Base-by-base conservation (phyloP, 208 protist genomes). In the Sergeia podlipaevii region DNA sequence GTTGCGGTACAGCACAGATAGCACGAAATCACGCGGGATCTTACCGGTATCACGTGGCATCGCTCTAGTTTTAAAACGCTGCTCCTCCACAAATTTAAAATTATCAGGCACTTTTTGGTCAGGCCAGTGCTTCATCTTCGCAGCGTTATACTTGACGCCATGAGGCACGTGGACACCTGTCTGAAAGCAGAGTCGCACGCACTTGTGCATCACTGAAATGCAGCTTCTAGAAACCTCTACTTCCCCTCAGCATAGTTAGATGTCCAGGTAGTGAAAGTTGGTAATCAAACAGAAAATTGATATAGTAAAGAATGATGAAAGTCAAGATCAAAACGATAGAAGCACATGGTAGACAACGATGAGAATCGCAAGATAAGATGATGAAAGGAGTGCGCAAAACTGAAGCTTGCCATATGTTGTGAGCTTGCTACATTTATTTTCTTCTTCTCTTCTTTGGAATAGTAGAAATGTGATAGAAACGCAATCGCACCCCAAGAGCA, bases 1-100 rank as follows among this genome's bases (percentile, higher is more conserved):
- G 58, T 92, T 67, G 27, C 76, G 84, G 66, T 93, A 96, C 30
- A 96, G 77, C 41, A 96, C 85, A 24, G 80, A 84, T 13, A 96
- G 76, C 8, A 96, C 53, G 66, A 96, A 96, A 54, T 93, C 74
- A 36, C 80, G 77, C 4, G 89, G 80, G 10, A 93, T 91, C 51
- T 76, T 88, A 7, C 85, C 83, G 3, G 82, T 86, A 41, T 93
- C 89, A 20, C 89, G 80, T 27, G 89, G 89, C 50, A 96, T 69
- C 23, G 85, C 45, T 59, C 85, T 85, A 24, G 62, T 28, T 44
- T 74, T 80, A 54, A 91, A 92, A 29, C 82, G 74, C 56, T 92
- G 80, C 56, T 92, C 84, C 32, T 72, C 70, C 0, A 73, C 79
- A 34, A 95, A 89, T 13, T 58, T 74, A 53, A 95, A 92, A 58